phyloP scores from a whole-genome alignment of 2,329 filamentous ascomycete genomes.

The Bipolaris victoriae region DNA sequence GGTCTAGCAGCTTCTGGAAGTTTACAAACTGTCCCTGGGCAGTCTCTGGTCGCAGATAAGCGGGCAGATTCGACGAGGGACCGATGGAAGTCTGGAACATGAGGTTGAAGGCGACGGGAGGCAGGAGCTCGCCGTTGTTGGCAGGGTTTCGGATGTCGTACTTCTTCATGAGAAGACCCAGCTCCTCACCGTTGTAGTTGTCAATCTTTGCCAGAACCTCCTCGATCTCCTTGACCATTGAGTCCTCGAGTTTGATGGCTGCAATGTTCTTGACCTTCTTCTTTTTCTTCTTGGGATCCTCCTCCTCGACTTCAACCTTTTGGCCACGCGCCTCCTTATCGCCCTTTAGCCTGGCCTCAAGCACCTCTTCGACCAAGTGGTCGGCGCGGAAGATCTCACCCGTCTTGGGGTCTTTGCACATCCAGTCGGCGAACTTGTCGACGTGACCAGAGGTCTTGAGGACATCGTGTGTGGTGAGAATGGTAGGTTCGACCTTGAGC shows the following conservation, averaged over 20 bases:
- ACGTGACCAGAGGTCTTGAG: slow-evolving; percentile 94
- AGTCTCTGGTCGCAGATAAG: slow-evolving; percentile 74
- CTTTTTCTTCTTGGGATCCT: slow-evolving; percentile 87
- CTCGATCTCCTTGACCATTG: slow-evolving; percentile 86
- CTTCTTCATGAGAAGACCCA: slow-evolving; percentile 84
- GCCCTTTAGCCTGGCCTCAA: slow-evolving; percentile 84
- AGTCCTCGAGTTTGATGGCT: slow-evolving; percentile 84
- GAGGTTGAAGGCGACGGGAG: slow-evolving; percentile 92
- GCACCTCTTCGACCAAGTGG: slow-evolving; percentile 92
- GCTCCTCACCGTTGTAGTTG: slow-evolving; percentile 87
- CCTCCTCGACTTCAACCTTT: slow-evolving; percentile 75
- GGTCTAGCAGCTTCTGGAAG: slow-evolving; percentile 94
- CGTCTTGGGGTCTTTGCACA: slow-evolving; percentile 98
- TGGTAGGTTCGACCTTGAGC: slow-evolving; percentile 93
- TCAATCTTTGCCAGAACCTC: slow-evolving; percentile 91
- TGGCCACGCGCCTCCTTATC: slow-evolving; percentile 91
- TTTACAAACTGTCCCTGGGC: slow-evolving; percentile 98
- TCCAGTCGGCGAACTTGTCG: slow-evolving; percentile 98
- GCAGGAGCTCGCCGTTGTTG: slow-evolving; percentile 75
- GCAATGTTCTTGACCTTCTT: slow-evolving; percentile 68
- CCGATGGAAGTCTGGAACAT: slow-evolving; percentile 99
- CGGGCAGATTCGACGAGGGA: slow-evolving; percentile 82
- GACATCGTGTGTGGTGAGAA: slow-evolving; percentile 89
- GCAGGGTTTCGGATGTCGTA: slow-evolving; percentile 88
- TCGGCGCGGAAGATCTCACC: slow-evolving; percentile 96